Evolutionary conservation across 2,329 filamentous ascomycete species (phyloP).

Genomic region (Fusarium coffeatum): DNA sequence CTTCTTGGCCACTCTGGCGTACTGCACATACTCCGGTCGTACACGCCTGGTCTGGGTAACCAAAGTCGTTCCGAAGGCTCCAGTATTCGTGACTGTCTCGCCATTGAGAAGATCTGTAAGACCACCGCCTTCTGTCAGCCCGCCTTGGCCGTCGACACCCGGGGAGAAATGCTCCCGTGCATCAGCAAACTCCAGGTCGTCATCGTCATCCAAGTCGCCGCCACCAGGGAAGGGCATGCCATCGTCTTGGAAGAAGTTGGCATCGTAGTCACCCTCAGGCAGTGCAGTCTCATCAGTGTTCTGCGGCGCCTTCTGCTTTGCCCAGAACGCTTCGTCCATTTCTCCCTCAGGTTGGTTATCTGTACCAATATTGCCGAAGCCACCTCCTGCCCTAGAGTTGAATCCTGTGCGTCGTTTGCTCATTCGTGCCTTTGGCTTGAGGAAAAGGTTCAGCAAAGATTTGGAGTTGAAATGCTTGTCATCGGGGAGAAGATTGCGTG

Average conservation of each 20-base stretch:
- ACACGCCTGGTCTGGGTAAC: conserved; percentile 73
- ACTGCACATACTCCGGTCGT: conserved; percentile 76
- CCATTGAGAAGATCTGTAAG: conserved; percentile 63
- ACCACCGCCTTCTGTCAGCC: conserved; percentile 60
- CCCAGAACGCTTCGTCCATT: conserved; percentile 97
- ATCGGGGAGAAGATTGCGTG: conserved; percentile 90
- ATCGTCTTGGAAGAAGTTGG: conserved; percentile 96
- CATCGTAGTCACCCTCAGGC: conserved; percentile 86
- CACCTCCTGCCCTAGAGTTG: conserved; percentile 55
- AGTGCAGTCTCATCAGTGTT: conserved; percentile 65
- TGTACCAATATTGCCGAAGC: conserved; percentile 57
- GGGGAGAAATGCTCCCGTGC: conserved; percentile 83
- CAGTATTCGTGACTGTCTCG: conserved; percentile 61
- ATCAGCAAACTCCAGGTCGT: conserved; percentile 81
- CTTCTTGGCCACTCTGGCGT: conserved; percentile 76
- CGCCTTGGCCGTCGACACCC: conserved; percentile 63
- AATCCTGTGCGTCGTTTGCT: conserved; percentile 71
- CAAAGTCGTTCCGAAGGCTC: conserved; percentile 73
- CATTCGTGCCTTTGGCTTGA: conserved; percentile 92
- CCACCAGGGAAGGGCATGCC: conserved; percentile 75
- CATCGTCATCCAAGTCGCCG: conserved; percentile 69
- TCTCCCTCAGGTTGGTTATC: conserved; percentile 74
- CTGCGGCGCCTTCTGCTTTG: conserved; percentile 71
- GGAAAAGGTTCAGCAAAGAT: conserved; percentile 87
- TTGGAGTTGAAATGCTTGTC: conserved; percentile 98